Evolutionary conservation across 164 flowering plant species (phyloP).

Genomic region (Cinnamomum chago): DNA sequence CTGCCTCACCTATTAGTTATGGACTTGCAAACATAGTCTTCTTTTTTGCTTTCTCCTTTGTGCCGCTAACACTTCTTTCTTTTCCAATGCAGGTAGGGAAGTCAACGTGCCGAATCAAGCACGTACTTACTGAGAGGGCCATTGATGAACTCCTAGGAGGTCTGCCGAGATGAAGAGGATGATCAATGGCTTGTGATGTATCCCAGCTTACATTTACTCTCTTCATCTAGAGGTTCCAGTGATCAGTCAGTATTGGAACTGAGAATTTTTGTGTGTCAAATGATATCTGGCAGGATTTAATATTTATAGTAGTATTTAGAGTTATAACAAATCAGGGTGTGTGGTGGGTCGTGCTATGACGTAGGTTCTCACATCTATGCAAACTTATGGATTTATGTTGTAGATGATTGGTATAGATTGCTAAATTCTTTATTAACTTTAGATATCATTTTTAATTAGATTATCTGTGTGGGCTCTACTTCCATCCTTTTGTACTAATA

Average conservation of each 20-base stretch:
- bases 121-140: slow-evolving; percentile 93
- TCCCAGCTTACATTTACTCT: not conserved
- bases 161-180: slow-evolving; percentile 94
- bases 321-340: not conserved
- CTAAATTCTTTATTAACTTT: too few relatives aligned
- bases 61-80: not conserved
- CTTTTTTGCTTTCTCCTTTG: not conserved
- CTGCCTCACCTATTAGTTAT: not conserved
- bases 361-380: not conserved
- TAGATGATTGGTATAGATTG: not conserved
- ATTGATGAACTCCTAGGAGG: slow-evolving; percentile 86
- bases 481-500: too few relatives aligned
- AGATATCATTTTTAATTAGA: too few relatives aligned
- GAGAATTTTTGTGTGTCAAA: not conserved
- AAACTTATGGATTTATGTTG: not conserved
- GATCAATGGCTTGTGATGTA: slow-evolving; percentile 69
- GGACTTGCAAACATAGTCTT: not conserved
- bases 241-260: not conserved
- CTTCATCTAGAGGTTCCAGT: not conserved
- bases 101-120: slow-evolving; percentile 97
- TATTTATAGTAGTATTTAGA: not conserved
- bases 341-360: not conserved
- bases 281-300: not conserved
- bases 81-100: slow-evolving; percentile 68
- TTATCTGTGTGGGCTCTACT: too few relatives aligned